Conservation (phyloP, 1,139 yeast species). For the Hyphopichia buzzinii region DNA sequence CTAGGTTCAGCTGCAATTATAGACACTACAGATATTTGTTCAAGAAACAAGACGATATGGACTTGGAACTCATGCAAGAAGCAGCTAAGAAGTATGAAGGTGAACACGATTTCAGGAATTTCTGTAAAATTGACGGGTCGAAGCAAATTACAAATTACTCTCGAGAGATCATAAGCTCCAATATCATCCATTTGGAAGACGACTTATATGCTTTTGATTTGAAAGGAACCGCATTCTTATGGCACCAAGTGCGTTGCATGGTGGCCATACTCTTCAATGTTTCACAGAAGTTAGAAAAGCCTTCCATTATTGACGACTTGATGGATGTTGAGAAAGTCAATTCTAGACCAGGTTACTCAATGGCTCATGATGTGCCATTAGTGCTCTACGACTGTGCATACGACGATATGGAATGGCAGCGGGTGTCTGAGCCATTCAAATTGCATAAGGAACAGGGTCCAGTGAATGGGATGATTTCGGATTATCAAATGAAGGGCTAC, state of each 20-base stretch:
- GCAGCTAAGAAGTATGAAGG: constrained; percentile 73
- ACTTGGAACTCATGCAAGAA: constrained; percentile 61
- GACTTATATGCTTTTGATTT: constrained; percentile 70
- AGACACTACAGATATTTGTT: constrained; percentile 88
- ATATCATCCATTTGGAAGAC: constrained; percentile 43
- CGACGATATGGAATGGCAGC: constrained; percentile 66
- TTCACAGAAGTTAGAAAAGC: constrained; percentile 74
- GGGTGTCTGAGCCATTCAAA: constrained; percentile 24
- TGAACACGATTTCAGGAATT: constrained; percentile 87
- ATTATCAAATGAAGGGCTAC: constrained; percentile 35
- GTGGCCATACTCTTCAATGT: constrained; percentile 76
- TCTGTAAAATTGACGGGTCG: constrained; percentile 91
- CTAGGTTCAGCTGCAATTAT: constrained; percentile 81
- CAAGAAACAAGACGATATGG: constrained; percentile 47
- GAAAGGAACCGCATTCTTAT: constrained; percentile 85
- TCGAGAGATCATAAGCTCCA: constrained; percentile 55
- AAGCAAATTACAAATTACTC: constrained; percentile 80
- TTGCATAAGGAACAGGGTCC: constrained; percentile 23
- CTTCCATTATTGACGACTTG: constrained; percentile 55
- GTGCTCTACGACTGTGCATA: constrained; percentile 86
- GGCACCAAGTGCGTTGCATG: constrained; percentile 99
- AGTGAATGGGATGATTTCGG: constrained; percentile 29
- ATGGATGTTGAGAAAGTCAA: constrained; percentile 60
- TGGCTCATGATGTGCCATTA: constrained; percentile 92
- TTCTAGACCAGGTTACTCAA: constrained; percentile 75